These are phyloP conservation scores for Stropharia rugosoannulata DNA, from an alignment of 768 basidiomycete genomes.

Conservation along the genomic window DNA sequence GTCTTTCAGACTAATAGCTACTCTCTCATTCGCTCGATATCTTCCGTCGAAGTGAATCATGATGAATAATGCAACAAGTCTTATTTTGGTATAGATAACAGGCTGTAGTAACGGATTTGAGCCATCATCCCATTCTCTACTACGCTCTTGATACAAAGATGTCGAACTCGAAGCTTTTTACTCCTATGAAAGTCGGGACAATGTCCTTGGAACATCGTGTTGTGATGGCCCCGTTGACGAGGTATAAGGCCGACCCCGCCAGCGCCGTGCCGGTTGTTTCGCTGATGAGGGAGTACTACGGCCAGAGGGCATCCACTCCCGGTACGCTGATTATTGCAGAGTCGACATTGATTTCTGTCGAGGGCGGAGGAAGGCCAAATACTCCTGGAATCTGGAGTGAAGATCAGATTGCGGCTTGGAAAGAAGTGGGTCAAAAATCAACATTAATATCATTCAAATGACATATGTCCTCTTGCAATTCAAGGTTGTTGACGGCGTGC, in stretches of 20 bases:
- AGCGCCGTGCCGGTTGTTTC: constrained; percentile 34
- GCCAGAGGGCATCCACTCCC: constrained; percentile 42
- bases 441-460: background rate
- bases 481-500: constrained; percentile 48
- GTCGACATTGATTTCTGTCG: constrained; percentile 48
- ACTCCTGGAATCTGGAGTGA: constrained; percentile 67
- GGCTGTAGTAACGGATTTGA: no score
- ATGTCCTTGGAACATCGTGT: constrained; percentile 46
- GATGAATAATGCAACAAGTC: no score
- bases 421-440: constrained; percentile 35
- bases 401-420: constrained; percentile 61
- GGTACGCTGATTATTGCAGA: constrained; percentile 61
- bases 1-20: no score
- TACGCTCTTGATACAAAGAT: background rate
- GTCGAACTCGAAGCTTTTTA: constrained; percentile 37
- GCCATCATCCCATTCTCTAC: no score
- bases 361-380: constrained; percentile 47
- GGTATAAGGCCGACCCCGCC: constrained; percentile 33
- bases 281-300: constrained; percentile 43
- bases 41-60: no score
- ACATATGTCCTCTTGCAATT: background rate
- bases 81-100: no score
- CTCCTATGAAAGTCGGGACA: constrained; percentile 43
- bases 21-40: no score
- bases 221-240: constrained; percentile 54